These are phyloP conservation scores for Stereum hirsutum DNA, from an alignment of 1,284 basidiomycete species.

Conservation along the genomic window DNA sequence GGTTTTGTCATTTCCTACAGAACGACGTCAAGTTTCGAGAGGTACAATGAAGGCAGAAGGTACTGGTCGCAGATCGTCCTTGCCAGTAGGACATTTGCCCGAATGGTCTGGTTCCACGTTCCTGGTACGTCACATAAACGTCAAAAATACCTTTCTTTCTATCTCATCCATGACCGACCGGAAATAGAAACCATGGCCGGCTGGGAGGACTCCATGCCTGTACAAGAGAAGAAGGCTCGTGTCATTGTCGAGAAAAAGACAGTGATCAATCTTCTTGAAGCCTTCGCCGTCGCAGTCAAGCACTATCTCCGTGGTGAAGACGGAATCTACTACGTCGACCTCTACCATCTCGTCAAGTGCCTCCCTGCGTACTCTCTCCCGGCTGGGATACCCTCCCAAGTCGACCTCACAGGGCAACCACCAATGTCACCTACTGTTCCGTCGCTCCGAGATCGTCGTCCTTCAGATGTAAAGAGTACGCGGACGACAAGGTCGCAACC, in stretches of 20 bases:
- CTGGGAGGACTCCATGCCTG: constrained; percentile 17
- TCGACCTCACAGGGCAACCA: constrained; percentile 22
- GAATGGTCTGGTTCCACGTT: constrained; percentile 57
- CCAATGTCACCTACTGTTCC: constrained; percentile 3
- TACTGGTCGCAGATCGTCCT: constrained; percentile 65
- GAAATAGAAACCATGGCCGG: constrained; percentile 16
- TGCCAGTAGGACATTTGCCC: constrained; percentile 44
- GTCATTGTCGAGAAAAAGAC: constrained; percentile 62
- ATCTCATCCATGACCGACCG: too few species aligned
- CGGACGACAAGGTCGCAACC: constrained; percentile 1
- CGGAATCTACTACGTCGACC: constrained; percentile 37
- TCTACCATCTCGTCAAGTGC: constrained; percentile 60
- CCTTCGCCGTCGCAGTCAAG: constrained; percentile 41
- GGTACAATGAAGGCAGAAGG: constrained; percentile 64
- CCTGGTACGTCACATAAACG: constrained; percentile 33
- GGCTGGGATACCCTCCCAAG: constrained; percentile 36
- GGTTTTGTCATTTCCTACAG: constrained; percentile 61
- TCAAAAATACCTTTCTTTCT: too few species aligned
- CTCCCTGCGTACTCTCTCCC: constrained; percentile 59
- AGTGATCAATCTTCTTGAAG: constrained; percentile 47
- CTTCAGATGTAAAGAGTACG: background rate
- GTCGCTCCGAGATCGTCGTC: background rate
- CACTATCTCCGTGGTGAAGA: constrained; percentile 56
- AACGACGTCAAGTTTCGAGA: constrained; percentile 69
- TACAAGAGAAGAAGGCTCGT: constrained; percentile 34